Percentiles rank a stretch among this genome's conserved stretches.
phyloP scores from a whole-genome alignment of 768 basidiomycete species.

The Mrakia blollopis region DNA sequence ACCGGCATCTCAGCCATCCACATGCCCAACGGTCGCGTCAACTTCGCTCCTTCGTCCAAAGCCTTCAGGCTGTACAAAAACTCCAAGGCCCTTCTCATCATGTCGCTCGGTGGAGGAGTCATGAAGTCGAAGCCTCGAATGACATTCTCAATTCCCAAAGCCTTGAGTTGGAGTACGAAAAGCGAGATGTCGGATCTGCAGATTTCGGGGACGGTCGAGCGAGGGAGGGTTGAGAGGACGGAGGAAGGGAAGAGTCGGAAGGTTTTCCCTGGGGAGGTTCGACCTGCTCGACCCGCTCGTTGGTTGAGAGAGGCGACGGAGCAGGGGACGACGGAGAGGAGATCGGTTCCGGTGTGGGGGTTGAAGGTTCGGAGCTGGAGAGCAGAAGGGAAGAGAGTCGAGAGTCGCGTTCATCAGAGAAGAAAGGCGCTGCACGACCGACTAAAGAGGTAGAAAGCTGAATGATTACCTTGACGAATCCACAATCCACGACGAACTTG shows the following conservation, averaged over 20 bases:
- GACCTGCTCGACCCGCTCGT: constrained; percentile 88
- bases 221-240: constrained; percentile 57
- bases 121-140: constrained; percentile 93
- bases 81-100: constrained; percentile 78
- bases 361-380: constrained; percentile 81
- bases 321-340: constrained; percentile 73
- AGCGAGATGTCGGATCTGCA: constrained; percentile 84
- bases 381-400: not conserved
- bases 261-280: constrained; percentile 86
- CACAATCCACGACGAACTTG: constrained; percentile 86
- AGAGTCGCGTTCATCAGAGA: too few relatives aligned
- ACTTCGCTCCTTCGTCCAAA: constrained; percentile 66
- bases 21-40: constrained; percentile 69
- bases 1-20: constrained; percentile 91
- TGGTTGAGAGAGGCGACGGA: constrained; percentile 88
- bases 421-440: too few relatives aligned
- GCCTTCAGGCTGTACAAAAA: constrained; percentile 73
- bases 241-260: constrained; percentile 80
- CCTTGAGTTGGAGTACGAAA: constrained; percentile 88
- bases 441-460: not conserved
- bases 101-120: constrained; percentile 77
- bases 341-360: constrained; percentile 75
- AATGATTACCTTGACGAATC: constrained; percentile 78
- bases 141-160: constrained; percentile 87
- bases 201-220: constrained; percentile 80